These are phyloP conservation scores for Thalassiosira hispida DNA, from an alignment of 352 stramenopile species.

Conservation along the genomic window DNA sequence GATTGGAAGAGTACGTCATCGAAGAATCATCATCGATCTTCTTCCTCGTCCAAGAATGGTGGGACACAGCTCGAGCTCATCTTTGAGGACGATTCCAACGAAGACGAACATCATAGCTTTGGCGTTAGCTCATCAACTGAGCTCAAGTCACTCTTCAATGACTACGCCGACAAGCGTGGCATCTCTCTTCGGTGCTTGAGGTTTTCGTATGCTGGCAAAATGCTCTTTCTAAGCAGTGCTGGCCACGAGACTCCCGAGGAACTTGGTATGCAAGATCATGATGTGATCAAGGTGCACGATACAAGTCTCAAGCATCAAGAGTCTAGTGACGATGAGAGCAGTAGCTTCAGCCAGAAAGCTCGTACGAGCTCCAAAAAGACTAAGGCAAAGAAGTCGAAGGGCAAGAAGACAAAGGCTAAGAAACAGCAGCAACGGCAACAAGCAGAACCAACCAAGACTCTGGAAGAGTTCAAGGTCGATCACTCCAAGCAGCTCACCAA, in stretches of 20 bases:
- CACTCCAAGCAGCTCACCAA: conserved; percentile 39
- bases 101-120: background rate
- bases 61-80: conserved; percentile 7
- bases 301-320: background rate
- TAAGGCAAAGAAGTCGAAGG: background rate
- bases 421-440: background rate
- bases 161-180: conserved; percentile 32
- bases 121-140: conserved; percentile 2
- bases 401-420: background rate
- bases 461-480: conserved; percentile 22
- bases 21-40: background rate
- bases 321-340: background rate
- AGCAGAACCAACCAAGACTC: background rate
- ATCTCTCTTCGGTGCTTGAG: conserved; percentile 30
- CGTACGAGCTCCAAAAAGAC: background rate
- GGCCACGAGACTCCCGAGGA: conserved; percentile 36
- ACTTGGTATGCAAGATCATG: conserved; percentile 31
- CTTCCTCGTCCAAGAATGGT: background rate
- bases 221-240: conserved; percentile 39
- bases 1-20: background rate
- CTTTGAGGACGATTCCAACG: background rate
- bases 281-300: conserved; percentile 27
- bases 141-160: conserved; percentile 44
- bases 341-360: background rate
- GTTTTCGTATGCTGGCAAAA: conserved; percentile 37